Percentiles rank a stretch among this genome's conserved stretches.
phyloP scores from a whole-genome alignment of 768 basidiomycete species.

The Boletus coccyginus region DNA sequence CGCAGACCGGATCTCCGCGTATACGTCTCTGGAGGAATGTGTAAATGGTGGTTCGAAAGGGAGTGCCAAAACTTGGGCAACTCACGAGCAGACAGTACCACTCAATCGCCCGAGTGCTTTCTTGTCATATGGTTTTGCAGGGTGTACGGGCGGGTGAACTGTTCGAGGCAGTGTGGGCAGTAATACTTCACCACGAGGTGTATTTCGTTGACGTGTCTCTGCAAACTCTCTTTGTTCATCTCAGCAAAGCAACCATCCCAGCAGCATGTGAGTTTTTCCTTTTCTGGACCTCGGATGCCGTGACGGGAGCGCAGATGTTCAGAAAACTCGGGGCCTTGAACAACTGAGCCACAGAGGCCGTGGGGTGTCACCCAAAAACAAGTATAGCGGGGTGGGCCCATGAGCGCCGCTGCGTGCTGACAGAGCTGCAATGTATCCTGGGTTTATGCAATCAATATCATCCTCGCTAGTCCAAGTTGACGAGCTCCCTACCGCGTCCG shows the following conservation, averaged over 20 bases:
- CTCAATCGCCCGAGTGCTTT: conserved; percentile 9
- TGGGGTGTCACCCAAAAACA: conserved; percentile 17
- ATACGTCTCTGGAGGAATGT: not conserved
- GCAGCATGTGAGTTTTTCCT: conserved; percentile 1
- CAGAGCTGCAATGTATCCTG: conserved; percentile 10
- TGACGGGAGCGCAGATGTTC: conserved; percentile 23
- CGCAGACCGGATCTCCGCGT: not conserved
- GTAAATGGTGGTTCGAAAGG: not conserved
- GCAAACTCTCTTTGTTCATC: conserved; percentile 30
- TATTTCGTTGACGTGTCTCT: conserved; percentile 25
- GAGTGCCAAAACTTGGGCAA: not conserved
- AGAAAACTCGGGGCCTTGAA: conserved; percentile 12
- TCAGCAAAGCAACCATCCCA: conserved; percentile 18
- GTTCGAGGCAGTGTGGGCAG: conserved; percentile 19
- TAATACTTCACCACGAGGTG: conserved; percentile 17
- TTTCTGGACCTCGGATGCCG: conserved; percentile 18
- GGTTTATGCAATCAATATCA: not conserved
- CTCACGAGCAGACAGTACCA: not conserved
- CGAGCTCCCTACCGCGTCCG: conserved; percentile 8
- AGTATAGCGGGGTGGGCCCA: conserved; percentile 3
- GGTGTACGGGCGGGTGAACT: conserved; percentile 28
- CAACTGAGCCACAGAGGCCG: not conserved
- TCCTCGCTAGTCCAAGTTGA: not conserved
- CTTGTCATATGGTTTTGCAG: conserved; percentile 9
- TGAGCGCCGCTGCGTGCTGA: not conserved